Percentiles rank a stretch among this genome's conserved stretches.
Conservation (phyloP, 768 basidiomycete genomes). For the Crucibulum laeve region DNA sequence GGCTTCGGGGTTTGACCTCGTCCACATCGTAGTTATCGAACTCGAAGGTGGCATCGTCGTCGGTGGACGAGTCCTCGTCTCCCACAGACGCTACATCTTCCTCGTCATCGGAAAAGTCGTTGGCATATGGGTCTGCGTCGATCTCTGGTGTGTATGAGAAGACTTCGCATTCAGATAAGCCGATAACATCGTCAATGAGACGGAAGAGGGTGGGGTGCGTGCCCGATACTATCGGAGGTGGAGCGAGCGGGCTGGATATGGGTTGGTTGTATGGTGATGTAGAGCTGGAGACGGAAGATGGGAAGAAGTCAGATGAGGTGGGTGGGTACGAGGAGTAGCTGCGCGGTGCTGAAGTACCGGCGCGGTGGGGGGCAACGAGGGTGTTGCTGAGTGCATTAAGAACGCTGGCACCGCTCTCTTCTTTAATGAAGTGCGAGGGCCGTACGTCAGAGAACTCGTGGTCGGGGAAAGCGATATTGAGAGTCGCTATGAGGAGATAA, state of each 20-base stretch:
- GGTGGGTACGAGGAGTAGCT: constrained; percentile 88
- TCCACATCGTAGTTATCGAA: constrained; percentile 82
- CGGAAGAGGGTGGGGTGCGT: constrained; percentile 89
- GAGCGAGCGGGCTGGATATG: constrained; percentile 60
- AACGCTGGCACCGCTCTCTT: constrained; percentile 74
- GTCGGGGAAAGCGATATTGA: constrained; percentile 97
- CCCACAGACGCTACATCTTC: constrained; percentile 64
- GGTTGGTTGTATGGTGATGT: constrained; percentile 62
- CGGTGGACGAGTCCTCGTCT: constrained; percentile 66
- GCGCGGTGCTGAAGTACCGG: constrained; percentile 64
- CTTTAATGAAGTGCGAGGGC: constrained; percentile 85
- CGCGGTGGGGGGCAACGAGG: constrained; percentile 66
- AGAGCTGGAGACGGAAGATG: constrained; percentile 67
- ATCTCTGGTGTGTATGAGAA: constrained; percentile 92
- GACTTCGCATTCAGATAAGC: constrained; percentile 89
- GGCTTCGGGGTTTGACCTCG: constrained; percentile 38
- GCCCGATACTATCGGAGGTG: constrained; percentile 70
- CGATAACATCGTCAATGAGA: constrained; percentile 86
- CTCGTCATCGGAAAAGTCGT: constrained; percentile 75
- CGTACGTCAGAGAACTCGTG: constrained; percentile 94
- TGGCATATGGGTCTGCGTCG: constrained; percentile 91
- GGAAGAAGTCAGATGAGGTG: constrained; percentile 67
- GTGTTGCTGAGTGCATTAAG: constrained; percentile 85
- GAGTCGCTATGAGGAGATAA: constrained; percentile 92
- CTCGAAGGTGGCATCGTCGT: constrained; percentile 69